phyloP scores from a whole-genome alignment of 371 early-diverging fungal species.

The Capillidium rhysosporum region DNA sequence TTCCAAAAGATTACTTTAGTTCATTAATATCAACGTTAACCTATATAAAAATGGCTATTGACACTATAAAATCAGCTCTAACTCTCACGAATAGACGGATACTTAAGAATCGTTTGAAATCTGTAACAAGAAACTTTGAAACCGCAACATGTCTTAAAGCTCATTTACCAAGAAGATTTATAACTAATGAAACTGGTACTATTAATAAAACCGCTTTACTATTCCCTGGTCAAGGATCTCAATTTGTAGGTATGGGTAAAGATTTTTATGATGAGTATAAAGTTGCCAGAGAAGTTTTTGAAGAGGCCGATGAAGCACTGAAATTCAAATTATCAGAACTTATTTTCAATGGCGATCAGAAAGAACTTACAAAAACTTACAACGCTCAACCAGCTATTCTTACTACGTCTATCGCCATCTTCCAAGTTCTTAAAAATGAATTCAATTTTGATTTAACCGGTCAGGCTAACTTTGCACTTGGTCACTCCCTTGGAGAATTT shows the following conservation, averaged over 20 bases:
- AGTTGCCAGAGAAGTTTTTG: slow-evolving; percentile 59
- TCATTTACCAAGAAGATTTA: not conserved
- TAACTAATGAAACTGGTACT: not conserved
- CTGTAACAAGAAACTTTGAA: too few relatives aligned
- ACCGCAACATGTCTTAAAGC: too few relatives aligned
- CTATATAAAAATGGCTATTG: too few relatives aligned
- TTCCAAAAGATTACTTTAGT: too few relatives aligned
- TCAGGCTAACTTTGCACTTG: slow-evolving; percentile 54
- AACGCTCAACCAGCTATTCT: slow-evolving; percentile 94
- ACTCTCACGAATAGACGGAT: too few relatives aligned
- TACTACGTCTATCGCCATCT: slow-evolving; percentile 68
- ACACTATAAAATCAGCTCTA: too few relatives aligned
- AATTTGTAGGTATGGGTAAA: slow-evolving; percentile 81
- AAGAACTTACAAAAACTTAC: slow-evolving; percentile 50
- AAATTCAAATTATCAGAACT: slow-evolving; percentile 38
- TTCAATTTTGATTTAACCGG: slow-evolving; percentile 51
- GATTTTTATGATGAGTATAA: slow-evolving; percentile 60
- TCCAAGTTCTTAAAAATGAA: slow-evolving; percentile 52
- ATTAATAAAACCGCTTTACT: not conserved
- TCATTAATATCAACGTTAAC: too few relatives aligned
- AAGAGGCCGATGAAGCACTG: slow-evolving; percentile 73
- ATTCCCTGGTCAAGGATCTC: slow-evolving; percentile 42
- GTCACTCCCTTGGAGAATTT: slow-evolving; percentile 93
- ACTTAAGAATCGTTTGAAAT: too few relatives aligned
- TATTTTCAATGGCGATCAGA: slow-evolving; percentile 58